phyloP scores from a whole-genome alignment of 176 grass and related monocot species.

The Neostapfia colusana region DNA sequence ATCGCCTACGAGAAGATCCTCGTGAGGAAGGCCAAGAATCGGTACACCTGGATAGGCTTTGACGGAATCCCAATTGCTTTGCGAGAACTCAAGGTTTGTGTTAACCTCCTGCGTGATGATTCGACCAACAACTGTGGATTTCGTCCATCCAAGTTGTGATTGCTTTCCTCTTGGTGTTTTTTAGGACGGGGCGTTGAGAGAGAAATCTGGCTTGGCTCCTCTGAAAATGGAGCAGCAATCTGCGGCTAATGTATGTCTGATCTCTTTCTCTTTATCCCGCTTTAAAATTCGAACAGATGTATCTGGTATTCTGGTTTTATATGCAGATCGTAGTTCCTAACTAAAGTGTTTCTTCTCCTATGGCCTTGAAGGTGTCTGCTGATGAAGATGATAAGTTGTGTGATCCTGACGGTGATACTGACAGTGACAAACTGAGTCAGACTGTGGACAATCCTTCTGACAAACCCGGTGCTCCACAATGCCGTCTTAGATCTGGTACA shows the following conservation, averaged over 20 bases:
- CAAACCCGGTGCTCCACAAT: conserved; percentile 33
- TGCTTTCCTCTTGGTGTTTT: conserved; percentile 12
- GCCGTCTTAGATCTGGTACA: conserved; percentile 60
- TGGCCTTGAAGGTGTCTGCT: conserved; percentile 50
- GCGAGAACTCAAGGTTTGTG: conserved; percentile 69
- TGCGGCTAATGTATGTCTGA: conserved; percentile 36
- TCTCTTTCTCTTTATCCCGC: background rate
- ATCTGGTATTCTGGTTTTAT: background rate
- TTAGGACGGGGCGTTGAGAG: conserved; percentile 58
- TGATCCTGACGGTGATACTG: conserved; percentile 45
- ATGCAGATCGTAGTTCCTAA: conserved; percentile 9
- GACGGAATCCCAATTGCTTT: conserved; percentile 66
- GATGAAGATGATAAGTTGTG: conserved; percentile 56
- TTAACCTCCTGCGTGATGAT: conserved; percentile 7
- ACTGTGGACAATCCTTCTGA: background rate
- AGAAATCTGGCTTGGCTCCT: conserved; percentile 42
- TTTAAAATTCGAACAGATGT: background rate
- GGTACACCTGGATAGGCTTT: conserved; percentile 89
- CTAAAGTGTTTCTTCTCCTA: conserved; percentile 4
- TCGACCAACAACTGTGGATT: background rate
- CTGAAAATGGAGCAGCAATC: conserved; percentile 32
- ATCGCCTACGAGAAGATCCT: conserved; percentile 48
- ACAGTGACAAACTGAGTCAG: conserved; percentile 49
- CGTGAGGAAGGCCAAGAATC: conserved; percentile 81
- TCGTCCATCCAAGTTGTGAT: background rate